Percentiles rank a stretch among this genome's conserved stretches.
Evolutionary conservation across 179 eudicot species (phyloP).

Genomic region (Sideroxylon spinosum): DNA sequence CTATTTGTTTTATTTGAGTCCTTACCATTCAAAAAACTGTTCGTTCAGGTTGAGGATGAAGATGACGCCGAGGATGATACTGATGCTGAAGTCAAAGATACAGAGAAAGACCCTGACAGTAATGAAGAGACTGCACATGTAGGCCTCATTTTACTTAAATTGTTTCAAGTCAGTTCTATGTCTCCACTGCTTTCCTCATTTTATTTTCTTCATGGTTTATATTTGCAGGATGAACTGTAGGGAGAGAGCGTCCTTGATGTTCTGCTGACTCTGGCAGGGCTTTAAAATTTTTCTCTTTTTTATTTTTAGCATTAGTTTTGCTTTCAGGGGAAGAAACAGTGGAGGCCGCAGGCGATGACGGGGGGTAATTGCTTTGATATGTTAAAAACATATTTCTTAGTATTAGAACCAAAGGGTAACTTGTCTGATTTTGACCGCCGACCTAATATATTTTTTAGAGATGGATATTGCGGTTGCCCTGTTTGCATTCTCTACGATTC

Average conservation of each 20-base stretch:
- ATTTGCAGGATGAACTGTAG: constrained; percentile 36
- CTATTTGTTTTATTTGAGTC: not conserved
- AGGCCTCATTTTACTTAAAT: not conserved
- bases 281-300: not conserved
- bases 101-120: constrained; percentile 25
- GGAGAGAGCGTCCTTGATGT: not conserved
- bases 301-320: constrained; percentile 9
- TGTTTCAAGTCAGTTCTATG: not conserved
- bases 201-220: not conserved
- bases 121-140: constrained; percentile 42
- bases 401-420: not conserved
- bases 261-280: not conserved
- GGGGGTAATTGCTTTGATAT: constrained; percentile 1
- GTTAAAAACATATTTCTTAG: not conserved
- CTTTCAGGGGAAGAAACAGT: not conserved
- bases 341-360: not conserved
- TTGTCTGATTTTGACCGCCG: not conserved
- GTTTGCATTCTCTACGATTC: not conserved
- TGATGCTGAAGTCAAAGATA: constrained; percentile 27
- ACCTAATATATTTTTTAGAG: not conserved
- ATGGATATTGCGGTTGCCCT: not conserved
- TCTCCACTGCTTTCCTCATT: too few relatives aligned
- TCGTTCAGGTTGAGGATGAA: constrained; percentile 58
- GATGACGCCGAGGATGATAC: constrained; percentile 27
- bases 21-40: not conserved